Base-by-base conservation (phyloP, 129 eudicot species). In the Lactuca sativa region DNA sequence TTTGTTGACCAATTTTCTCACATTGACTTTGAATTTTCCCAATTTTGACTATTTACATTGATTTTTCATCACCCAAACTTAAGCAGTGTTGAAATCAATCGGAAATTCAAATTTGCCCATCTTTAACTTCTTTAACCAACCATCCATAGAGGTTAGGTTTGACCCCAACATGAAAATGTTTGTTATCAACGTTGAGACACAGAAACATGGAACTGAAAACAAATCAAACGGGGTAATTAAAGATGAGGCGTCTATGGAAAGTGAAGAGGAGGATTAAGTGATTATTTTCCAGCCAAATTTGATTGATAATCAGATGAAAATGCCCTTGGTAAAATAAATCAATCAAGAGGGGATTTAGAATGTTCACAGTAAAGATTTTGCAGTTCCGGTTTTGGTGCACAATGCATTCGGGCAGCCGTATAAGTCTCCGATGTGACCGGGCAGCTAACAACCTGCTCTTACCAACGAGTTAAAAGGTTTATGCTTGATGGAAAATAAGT, bases 251-350 rank as follows among this genome's bases (percentile, higher is more conserved):
- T 37, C 59, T 6, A 61, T 73, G 63, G 89, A 77, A 66, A 79
- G 61, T 67, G 90, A 85, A 47, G 90, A 82, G 40, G 91, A 86
- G 7, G 87, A 82, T 62, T 87, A 86, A 73, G 91, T 76, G 71
- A 86, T 86, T 80, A 73, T 86, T 33, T 86, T 86, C 60, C 73
- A 71, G 76, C 87, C 91, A 67, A 66, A 69, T 48, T 30, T 80
- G 66, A 36, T 55, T 66, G 91, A 86, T 15, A 82, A 74, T 70
- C 91, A 66, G 41, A 77, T 49, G 41, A 83, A 76, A 64, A 56
- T 59, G 73, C 48, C 32, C 51, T 70, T 43, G 38, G 44, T 51
- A 47, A 48, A 73, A 56, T 61, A 56, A 61, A 72, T 7, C 44
- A 76, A 68, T 7, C 70, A 73, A 25, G 77, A 72, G 67, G 80